Evolutionary conservation across 2,329 filamentous ascomycete genomes (phyloP).

Genomic region (Cadophora malorum): DNA sequence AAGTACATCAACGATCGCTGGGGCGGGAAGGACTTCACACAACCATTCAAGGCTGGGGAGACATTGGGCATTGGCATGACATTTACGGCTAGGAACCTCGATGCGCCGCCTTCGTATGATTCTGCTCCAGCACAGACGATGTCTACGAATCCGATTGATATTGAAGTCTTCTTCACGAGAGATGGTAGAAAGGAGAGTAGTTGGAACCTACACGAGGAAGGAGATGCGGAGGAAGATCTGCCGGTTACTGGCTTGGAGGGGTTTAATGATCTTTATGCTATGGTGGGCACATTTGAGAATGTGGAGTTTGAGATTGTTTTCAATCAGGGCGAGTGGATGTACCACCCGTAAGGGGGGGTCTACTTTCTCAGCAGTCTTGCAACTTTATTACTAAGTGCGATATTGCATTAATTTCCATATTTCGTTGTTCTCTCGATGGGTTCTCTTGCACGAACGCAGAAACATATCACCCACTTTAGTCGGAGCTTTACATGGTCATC

Average conservation of each 20-base stretch:
- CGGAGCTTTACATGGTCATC: too few species aligned
- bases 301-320: slow-evolving; percentile 73
- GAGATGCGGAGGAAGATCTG: slow-evolving; percentile 66
- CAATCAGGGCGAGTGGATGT: slow-evolving; percentile 64
- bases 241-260: slow-evolving; percentile 73
- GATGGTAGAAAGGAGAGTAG: slow-evolving; percentile 64
- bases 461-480: too few species aligned
- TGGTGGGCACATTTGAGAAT: slow-evolving; percentile 73
- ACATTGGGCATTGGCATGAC: slow-evolving; percentile 76
- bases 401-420: not conserved
- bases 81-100: slow-evolving; percentile 49
- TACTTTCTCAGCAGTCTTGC: not conserved
- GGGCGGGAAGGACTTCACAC: slow-evolving; percentile 74
- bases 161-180: slow-evolving; percentile 73
- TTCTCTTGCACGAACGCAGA: not conserved
- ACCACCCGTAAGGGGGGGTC: slow-evolving; percentile 43
- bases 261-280: slow-evolving; percentile 72
- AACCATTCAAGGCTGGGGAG: slow-evolving; percentile 67
- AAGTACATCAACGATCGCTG: slow-evolving; percentile 77
- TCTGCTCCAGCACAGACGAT: slow-evolving; percentile 37
- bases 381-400: not conserved
- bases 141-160: slow-evolving; percentile 47
- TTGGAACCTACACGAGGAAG: slow-evolving; percentile 80
- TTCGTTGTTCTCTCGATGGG: not conserved
- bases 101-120: slow-evolving; percentile 43